phyloP scores from a whole-genome alignment of 192 early-diverging fungal genomes.

The Umbelopsis sp. region DNA sequence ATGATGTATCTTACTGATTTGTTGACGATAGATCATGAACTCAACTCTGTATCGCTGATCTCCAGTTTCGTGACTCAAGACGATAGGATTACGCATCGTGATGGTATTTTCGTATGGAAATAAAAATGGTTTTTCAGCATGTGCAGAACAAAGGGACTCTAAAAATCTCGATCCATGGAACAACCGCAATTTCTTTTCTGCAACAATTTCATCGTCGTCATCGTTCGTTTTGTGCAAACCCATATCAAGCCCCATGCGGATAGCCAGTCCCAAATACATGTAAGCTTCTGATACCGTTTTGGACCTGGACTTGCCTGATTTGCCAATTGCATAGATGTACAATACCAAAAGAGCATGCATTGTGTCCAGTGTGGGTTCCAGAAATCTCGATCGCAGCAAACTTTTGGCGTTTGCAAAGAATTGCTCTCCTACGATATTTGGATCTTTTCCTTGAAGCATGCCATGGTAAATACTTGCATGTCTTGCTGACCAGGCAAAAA shows the following conservation, averaged over 20 bases:
- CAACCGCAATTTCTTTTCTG: conserved; percentile 21
- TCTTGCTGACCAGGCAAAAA: conserved; percentile 36
- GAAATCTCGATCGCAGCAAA: conserved; percentile 21
- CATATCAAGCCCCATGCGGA: conserved; percentile 38
- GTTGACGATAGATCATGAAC: conserved; percentile 34
- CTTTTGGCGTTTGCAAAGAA: conserved; percentile 32
- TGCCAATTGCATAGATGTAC: conserved; percentile 41
- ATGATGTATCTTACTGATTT: conserved; percentile 35
- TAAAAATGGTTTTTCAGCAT: conserved; percentile 38
- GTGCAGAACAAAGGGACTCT: conserved; percentile 27
- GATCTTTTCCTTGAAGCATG: conserved; percentile 37
- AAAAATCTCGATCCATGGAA: conserved; percentile 29
- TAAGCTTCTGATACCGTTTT: conserved; percentile 33
- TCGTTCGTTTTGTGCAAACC: conserved; percentile 29
- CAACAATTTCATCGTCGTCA: background rate
- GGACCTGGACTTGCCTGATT: conserved; percentile 20
- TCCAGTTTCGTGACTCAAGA: conserved; percentile 27
- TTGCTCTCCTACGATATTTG: conserved; percentile 35
- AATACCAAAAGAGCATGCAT: conserved; percentile 34
- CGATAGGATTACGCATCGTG: background rate
- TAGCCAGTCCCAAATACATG: conserved; percentile 32
- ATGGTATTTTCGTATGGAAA: conserved; percentile 26
- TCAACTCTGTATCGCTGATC: conserved; percentile 37
- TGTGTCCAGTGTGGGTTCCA: conserved; percentile 27
- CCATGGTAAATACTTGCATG: conserved; percentile 42